Conservation (phyloP, 2,329 filamentous ascomycete species). For the Phialophora macrospora region DNA sequence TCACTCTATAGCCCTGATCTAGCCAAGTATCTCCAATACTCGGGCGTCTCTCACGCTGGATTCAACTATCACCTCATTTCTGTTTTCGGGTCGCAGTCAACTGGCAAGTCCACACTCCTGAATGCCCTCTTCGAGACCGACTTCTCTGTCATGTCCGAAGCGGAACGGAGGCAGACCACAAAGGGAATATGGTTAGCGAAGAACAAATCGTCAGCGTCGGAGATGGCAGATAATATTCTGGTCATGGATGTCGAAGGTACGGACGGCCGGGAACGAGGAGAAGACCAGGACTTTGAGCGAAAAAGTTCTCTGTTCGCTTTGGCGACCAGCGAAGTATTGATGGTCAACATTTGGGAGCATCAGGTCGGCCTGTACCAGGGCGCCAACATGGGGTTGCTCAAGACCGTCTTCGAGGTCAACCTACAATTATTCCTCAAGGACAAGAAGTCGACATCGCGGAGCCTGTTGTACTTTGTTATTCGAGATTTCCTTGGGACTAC, state of each 20-base stretch:
- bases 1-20: slow-evolving; percentile 67
- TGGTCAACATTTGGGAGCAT: slow-evolving; percentile 99
- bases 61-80: slow-evolving; percentile 99
- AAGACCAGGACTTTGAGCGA: slow-evolving; percentile 98
- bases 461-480: slow-evolving; percentile 97
- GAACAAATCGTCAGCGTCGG: slow-evolving; percentile 67
- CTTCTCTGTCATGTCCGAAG: slow-evolving; percentile 97
- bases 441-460: slow-evolving; percentile 84
- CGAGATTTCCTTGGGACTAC: slow-evolving; percentile 94
- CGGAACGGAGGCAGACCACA: slow-evolving; percentile 91
- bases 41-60: slow-evolving; percentile 81
- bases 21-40: slow-evolving; percentile 77
- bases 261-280: slow-evolving; percentile 91
- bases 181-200: slow-evolving; percentile 99
- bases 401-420: slow-evolving; percentile 99
- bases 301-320: slow-evolving; percentile 97
- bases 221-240: slow-evolving; percentile 95
- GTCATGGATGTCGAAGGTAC: slow-evolving; percentile 99
- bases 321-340: slow-evolving; percentile 95
- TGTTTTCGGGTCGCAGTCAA: slow-evolving; percentile 98
- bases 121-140: slow-evolving; percentile 95
- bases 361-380: slow-evolving; percentile 98
- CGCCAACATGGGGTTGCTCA: slow-evolving; percentile 96
- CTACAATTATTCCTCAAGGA: slow-evolving; percentile 96
- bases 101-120: slow-evolving; percentile 94